Evolutionary conservation across 169 alveolate genomes (phyloP).

Genomic region (Plasmodium falciparum): DNA sequence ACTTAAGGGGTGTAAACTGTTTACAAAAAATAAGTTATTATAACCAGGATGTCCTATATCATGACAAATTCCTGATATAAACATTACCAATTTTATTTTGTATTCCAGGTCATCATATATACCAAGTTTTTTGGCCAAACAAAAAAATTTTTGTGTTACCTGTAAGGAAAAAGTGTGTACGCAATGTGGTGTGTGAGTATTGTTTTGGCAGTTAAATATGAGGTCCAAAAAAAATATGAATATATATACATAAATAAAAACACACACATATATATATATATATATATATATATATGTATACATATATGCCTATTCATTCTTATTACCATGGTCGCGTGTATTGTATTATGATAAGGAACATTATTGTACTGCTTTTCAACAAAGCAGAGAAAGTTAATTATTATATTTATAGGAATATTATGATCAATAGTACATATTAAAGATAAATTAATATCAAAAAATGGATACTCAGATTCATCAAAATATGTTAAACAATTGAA

Average conservation of each 20-base stretch:
- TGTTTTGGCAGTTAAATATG: too few relatives aligned
- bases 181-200: background rate
- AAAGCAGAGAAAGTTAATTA: constrained; percentile 74
- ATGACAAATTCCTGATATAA: constrained; percentile 92
- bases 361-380: constrained; percentile 80
- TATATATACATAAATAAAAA: too few relatives aligned
- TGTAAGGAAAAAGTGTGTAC: constrained; percentile 2
- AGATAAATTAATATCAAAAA: constrained; percentile 69
- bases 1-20: constrained; percentile 89
- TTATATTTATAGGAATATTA: constrained; percentile 35
- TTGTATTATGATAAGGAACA: constrained; percentile 85
- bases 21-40: constrained; percentile 89
- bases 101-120: constrained; percentile 80
- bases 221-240: constrained; percentile 5
- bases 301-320: constrained; percentile 4
- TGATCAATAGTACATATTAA: constrained; percentile 36
- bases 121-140: constrained; percentile 79
- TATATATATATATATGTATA: background rate
- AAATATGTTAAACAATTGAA: constrained; percentile 81
- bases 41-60: constrained; percentile 95
- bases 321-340: constrained; percentile 84
- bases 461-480: constrained; percentile 53
- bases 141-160: constrained; percentile 83
- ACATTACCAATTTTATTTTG: constrained; percentile 84
- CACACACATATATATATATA: background rate